Percentiles rank a stretch among this genome's conserved stretches.
These are phyloP conservation scores for Chaetomium tenue DNA, from an alignment of 495 filamentous ascomycete genomes.

Conservation along the genomic window DNA sequence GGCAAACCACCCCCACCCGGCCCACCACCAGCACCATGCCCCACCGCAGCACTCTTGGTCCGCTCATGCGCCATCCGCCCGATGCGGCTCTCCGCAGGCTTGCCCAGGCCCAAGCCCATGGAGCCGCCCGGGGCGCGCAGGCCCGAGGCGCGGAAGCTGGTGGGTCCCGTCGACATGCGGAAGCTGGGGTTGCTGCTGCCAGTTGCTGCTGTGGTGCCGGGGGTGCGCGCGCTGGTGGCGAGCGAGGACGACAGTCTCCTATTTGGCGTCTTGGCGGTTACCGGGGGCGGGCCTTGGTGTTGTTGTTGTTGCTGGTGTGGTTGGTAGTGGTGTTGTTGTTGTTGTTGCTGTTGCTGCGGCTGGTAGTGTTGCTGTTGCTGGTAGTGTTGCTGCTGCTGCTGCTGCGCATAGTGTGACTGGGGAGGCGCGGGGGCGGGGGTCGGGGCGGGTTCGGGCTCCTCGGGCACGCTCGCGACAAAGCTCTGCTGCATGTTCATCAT, in stretches of 20 bases:
- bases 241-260: conserved; percentile 18
- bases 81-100: conserved; percentile 42
- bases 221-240: not conserved
- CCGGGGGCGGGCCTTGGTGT: not conserved
- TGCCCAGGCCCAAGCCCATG: conserved; percentile 1
- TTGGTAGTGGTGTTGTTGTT: not conserved
- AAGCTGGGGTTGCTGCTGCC: conserved; percentile 18
- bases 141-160: conserved; percentile 39
- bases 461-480: conserved; percentile 18
- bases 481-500: conserved; percentile 62
- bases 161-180: conserved; percentile 11
- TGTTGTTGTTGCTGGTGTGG: not conserved
- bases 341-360: conserved; percentile 5
- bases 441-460: conserved; percentile 15
- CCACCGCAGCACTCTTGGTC: conserved; percentile 41
- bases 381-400: no score
- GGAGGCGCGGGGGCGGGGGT: no score
- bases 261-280: conserved; percentile 14
- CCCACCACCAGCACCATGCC: no score
- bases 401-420: no score
- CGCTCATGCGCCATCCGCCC: conserved; percentile 44
- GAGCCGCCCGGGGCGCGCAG: conserved; percentile 45
- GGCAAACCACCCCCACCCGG: conserved; percentile 38
- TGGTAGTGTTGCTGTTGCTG: no score
- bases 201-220: conserved; percentile 2